Base-by-base conservation (phyloP, 805 yeast species). In the Candida incommunis region DNA sequence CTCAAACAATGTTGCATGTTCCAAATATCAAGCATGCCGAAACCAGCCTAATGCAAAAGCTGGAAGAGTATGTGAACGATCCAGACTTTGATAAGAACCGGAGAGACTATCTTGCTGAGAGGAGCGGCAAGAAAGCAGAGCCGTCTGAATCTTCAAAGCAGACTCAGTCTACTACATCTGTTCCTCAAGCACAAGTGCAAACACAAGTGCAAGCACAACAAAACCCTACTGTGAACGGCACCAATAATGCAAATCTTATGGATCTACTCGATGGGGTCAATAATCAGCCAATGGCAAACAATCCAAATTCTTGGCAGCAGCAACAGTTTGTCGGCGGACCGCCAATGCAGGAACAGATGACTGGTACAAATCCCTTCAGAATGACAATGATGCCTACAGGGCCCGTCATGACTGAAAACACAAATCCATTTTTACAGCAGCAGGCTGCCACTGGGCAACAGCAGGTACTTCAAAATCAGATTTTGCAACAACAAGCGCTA, bases 1-100 rank as follows among this genome's bases (percentile, higher is more conserved):
- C 78, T 57, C 76, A 87, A 11, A 87, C 96, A 2, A 87, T 87
- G 55, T 68, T 90, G 51, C 88, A 81, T 55, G 95, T 92, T 26
- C 98, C 98, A 29, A 88, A 95, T 13, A 88, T 92, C 49, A 85
- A 85, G 59, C 98, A 92, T 64, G 97, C 97, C 1, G 96, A 96
- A 21, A 88, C 96, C 2, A 92, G 95, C 22, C 70, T 92, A 51
- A 82, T 95, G 2, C 72, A 78, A 26, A 80, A 94, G 13, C 72
- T 92, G 49, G 92, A 86, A 58, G 96, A 88, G 54, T 94, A 90
- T 61, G 66, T 92, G 52, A 74, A 79, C 51, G 96, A 90, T 58
- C 86, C 88, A 5, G 79, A 80, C 53, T 86, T 86, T 62, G 95
- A 86, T 53, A 64, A 66, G 5, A 86, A 84, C 59, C 74, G 94